Percentiles rank a stretch among this genome's conserved stretches.
phyloP scores from a whole-genome alignment of 2,329 filamentous ascomycete genomes.

The Aspergillus sp. region DNA sequence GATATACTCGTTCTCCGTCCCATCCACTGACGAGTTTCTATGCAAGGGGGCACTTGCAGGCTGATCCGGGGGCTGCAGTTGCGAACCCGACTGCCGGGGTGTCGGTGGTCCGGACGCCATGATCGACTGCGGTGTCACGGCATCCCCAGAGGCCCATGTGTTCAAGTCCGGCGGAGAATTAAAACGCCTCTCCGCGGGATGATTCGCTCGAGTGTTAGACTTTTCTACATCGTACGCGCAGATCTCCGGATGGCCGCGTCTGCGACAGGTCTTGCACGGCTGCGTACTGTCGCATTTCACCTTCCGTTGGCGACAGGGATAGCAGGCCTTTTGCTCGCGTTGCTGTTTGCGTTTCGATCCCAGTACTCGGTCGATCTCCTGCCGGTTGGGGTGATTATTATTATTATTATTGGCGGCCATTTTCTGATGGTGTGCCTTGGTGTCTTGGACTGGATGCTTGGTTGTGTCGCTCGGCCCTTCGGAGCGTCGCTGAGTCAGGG shows the following conservation, averaged over 20 bases:
- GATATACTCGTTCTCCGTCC: slow-evolving; percentile 19
- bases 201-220: background rate
- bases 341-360: slow-evolving; percentile 25
- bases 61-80: too few relatives aligned
- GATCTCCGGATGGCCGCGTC: slow-evolving; percentile 29
- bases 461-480: background rate
- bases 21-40: background rate
- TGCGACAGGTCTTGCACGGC: slow-evolving; percentile 30
- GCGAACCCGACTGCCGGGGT: too few relatives aligned
- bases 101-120: background rate
- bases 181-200: background rate
- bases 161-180: background rate
- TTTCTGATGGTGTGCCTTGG: background rate
- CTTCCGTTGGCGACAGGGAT: slow-evolving; percentile 37
- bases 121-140: background rate
- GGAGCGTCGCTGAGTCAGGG: background rate
- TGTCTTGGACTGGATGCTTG: background rate
- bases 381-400: background rate
- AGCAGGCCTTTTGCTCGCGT: slow-evolving; percentile 32
- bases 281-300: slow-evolving; percentile 34
- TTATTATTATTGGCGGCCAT: background rate
- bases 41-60: background rate
- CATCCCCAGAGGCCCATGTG: background rate
- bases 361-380: slow-evolving; percentile 30
- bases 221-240: slow-evolving; percentile 22